Conservation (phyloP, 2,329 filamentous ascomycete genomes). For the Colletotrichum eremochloae region DNA sequence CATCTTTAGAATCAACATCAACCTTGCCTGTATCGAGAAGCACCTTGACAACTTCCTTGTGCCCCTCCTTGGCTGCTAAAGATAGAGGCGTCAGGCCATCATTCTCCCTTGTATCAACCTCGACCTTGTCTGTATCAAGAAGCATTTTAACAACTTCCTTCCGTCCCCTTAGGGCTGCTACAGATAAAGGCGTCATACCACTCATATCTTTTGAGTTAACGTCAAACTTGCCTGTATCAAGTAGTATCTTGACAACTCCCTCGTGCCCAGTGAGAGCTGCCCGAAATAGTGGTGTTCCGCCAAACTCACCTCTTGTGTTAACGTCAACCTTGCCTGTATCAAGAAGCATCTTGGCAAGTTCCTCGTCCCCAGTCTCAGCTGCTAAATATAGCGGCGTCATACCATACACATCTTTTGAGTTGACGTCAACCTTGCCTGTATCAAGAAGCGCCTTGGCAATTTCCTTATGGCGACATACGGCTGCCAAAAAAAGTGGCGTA, state of each 20-base stretch:
- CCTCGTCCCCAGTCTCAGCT: not conserved
- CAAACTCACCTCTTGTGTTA: not conserved
- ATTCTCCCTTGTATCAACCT: not conserved
- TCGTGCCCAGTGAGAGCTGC: not conserved
- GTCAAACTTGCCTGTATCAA: not conserved
- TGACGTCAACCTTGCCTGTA: not conserved
- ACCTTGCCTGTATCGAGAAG: too few species aligned
- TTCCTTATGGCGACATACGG: not conserved
- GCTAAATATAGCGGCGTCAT: not conserved
- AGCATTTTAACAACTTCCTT: not conserved
- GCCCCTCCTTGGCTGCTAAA: rapidly evolving
- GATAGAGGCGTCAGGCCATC: not conserved
- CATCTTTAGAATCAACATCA: too few species aligned
- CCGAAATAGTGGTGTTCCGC: not conserved
- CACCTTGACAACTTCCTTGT: too few species aligned
- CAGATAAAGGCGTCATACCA: not conserved
- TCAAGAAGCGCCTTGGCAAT: not conserved
- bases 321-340: not conserved
- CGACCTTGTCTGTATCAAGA: not conserved
- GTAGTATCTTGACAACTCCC: not conserved
- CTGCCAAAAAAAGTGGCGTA: not conserved
- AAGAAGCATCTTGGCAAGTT: not conserved
- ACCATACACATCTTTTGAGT: too few species aligned
- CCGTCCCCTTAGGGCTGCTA: rapidly evolving
- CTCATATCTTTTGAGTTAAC: not conserved